Conservation (phyloP, 345 rosid species). For the Rhodamnia rubescens region DNA sequence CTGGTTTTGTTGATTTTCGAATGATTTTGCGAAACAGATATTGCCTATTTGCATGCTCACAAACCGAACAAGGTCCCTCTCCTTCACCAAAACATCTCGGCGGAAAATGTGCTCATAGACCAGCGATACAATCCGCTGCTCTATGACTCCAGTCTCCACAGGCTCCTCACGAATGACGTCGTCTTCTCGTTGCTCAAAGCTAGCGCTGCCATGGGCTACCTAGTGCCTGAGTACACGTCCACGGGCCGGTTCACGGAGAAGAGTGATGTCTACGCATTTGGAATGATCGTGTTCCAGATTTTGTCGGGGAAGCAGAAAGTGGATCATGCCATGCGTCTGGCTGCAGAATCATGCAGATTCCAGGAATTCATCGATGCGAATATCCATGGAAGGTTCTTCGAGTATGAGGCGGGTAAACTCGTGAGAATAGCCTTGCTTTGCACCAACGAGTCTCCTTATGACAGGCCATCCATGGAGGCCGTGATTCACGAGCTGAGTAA, state of each 20-base stretch:
- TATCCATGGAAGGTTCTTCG: slow-evolving; percentile 51
- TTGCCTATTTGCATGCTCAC: slow-evolving; percentile 56
- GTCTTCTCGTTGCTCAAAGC: slow-evolving; percentile 72
- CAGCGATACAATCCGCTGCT: slow-evolving; percentile 53
- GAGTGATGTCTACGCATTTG: slow-evolving; percentile 79
- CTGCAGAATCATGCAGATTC: slow-evolving; percentile 47
- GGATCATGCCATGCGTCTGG: slow-evolving; percentile 25
- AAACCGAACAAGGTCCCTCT: slow-evolving; percentile 41
- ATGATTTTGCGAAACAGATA: slow-evolving; percentile 27
- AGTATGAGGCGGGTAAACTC: slow-evolving; percentile 62
- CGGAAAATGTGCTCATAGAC: slow-evolving; percentile 70
- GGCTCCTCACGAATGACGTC: slow-evolving; percentile 65
- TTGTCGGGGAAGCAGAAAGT: slow-evolving; percentile 61
- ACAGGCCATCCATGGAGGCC: slow-evolving; percentile 68
- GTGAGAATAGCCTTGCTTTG: slow-evolving; percentile 64
- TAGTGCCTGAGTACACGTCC: slow-evolving; percentile 75
- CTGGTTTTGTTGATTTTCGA: background rate
- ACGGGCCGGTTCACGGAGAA: slow-evolving; percentile 88
- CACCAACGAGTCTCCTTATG: slow-evolving; percentile 58
- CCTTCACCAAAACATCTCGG: slow-evolving; percentile 76
- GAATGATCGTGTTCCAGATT: slow-evolving; percentile 60
- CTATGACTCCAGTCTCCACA: slow-evolving; percentile 66
- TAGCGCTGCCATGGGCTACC: slow-evolving; percentile 89
- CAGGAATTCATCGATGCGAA: slow-evolving; percentile 60
- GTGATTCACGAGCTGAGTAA: slow-evolving; percentile 60